These are phyloP conservation scores for Alternaria sp. DNA, from an alignment of 2,329 filamentous ascomycete species.

Conservation along the genomic window DNA sequence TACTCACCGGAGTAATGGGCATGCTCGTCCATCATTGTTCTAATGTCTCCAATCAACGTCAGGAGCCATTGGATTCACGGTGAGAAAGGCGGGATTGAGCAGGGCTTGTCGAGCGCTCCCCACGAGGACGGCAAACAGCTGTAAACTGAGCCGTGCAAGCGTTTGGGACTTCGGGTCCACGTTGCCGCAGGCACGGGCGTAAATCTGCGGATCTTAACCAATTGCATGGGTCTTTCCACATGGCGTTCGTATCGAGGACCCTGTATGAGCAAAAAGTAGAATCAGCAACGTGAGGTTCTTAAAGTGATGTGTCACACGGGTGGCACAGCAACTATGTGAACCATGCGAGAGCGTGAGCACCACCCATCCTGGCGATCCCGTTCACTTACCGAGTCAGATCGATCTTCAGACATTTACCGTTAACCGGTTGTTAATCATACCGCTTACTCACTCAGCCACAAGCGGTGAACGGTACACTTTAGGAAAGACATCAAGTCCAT, in stretches of 20 bases:
- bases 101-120: neutral
- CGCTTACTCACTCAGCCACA: neutral
- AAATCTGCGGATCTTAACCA: neutral
- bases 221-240: neutral
- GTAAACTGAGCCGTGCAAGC: neutral
- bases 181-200: neutral
- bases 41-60: neutral
- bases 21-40: neutral
- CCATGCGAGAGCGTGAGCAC: neutral
- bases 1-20: neutral
- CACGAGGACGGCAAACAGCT: neutral
- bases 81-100: neutral
- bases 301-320: neutral
- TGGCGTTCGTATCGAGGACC: neutral
- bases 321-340: neutral
- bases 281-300: neutral
- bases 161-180: neutral
- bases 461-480: neutral
- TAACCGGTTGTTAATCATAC: neutral
- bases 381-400: neutral
- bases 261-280: neutral
- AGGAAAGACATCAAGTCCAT: neutral
- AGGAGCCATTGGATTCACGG: neutral
- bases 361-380: neutral
- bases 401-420: neutral